Base-by-base conservation (phyloP, 2,329 filamentous ascomycete species). In the Microsporum audouinii region DNA sequence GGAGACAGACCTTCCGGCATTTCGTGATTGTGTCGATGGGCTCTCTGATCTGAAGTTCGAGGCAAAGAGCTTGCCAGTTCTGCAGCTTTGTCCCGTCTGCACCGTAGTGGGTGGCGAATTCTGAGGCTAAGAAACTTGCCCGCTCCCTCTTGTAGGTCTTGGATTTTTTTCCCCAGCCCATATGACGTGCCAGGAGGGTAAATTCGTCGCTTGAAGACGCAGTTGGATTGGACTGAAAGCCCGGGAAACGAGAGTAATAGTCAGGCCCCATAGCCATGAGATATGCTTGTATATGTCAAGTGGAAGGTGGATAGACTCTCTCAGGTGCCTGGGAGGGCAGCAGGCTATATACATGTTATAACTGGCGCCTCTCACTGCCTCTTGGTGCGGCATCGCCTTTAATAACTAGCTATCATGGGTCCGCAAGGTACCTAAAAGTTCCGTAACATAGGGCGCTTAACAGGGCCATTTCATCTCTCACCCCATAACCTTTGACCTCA, bases 131-230 rank as follows among this genome's bases (percentile, higher is more conserved):
- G 34, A 56, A 56, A 33, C 27, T 56, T 36, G 51, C 51, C 51
- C 51, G 17, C 5, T 14, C 51, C 17, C 51, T 10, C 10, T 33
- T 56, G 51, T 56, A 56, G 17, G 51, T 17, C 51, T 56, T 56
- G 3, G 51, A 56, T 3, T 17, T 17, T 14, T 56, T 10, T 6
- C 5, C 10, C 51, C 51, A 56, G n/a, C 34, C 17, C 51, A 56
- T 56, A 56, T 56, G 51, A 34, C 51, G 51, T 17, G 51, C 51
- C 51, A 56, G 51, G 34, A 29, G 51, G n/a, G 51, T 17, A 56
- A 56, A 56, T 17, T 56, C 51, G 51, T 56, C 4, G 8, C 8
- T 17, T 56, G 51, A 10, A 36, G 27, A 17, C 17, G 51, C 51
- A 12, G 51, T 14, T 56, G 51, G 51, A 17, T 56, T 56, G 17